Conservation (phyloP, 2,329 filamentous ascomycete species). For the Cordyceps cateniannulata region DNA sequence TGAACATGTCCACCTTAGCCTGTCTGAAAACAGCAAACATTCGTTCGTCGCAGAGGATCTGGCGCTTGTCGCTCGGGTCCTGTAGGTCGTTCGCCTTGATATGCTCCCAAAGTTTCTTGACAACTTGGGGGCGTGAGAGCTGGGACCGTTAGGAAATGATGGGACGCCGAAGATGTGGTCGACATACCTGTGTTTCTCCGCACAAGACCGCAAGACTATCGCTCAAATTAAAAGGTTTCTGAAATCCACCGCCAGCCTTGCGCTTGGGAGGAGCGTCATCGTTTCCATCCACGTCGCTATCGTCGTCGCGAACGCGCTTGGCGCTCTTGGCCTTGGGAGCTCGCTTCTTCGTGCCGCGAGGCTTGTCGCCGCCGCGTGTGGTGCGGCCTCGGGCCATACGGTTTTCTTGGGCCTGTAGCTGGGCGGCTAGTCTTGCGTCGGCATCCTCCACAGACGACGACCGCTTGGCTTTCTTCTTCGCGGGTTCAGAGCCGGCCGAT, state of each 20-base stretch:
- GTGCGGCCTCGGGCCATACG: constrained; percentile 57
- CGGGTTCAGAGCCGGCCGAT: constrained; percentile 38
- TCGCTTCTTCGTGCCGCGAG: constrained; percentile 54
- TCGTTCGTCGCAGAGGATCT: constrained; percentile 86
- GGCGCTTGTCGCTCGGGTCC: constrained; percentile 83
- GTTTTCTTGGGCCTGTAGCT: constrained; percentile 90
- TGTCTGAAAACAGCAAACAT: constrained; percentile 91
- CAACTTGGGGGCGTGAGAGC: constrained; percentile 89
- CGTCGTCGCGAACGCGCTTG: constrained; percentile 70
- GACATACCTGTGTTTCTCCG: constrained; percentile 59
- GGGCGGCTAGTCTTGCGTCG: constrained; percentile 80
- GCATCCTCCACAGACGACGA: constrained; percentile 58
- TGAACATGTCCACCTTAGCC: constrained; percentile 94
- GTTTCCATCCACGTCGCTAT: constrained; percentile 66
- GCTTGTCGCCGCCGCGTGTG: constrained; percentile 64
- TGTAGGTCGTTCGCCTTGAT: constrained; percentile 86
- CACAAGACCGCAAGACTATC: constrained; percentile 62
- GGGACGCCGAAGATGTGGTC: neutral
- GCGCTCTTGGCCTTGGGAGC: constrained; percentile 64
- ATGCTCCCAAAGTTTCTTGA: constrained; percentile 94
- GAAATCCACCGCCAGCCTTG: constrained; percentile 87
- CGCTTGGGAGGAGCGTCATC: constrained; percentile 57
- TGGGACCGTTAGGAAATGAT: constrained; percentile 27
- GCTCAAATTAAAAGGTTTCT: constrained; percentile 76
- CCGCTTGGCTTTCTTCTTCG: constrained; percentile 62